Evolutionary conservation across 2,329 filamentous ascomycete genomes (phyloP).

Genomic region (Claviceps quebecensis): DNA sequence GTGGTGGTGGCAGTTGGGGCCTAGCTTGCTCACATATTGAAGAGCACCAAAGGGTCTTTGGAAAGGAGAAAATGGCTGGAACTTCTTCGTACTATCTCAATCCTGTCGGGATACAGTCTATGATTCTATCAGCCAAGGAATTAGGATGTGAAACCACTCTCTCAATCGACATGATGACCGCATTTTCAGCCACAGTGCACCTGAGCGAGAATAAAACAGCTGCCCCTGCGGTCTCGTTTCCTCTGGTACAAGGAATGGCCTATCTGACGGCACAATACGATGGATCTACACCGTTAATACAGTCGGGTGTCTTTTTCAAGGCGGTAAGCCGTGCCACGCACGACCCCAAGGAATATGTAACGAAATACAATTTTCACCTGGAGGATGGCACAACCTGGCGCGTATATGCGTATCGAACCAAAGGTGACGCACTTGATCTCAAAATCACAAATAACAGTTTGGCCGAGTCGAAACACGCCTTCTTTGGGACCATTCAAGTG

Average conservation of each 20-base stretch:
- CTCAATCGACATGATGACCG: conserved; percentile 38
- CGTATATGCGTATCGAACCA: conserved; percentile 55
- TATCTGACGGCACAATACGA: conserved; percentile 70
- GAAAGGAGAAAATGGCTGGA: conserved; percentile 38
- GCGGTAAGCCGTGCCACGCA: conserved; percentile 44
- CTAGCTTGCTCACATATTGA: conserved; percentile 66
- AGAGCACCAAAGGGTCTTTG: conserved; percentile 51
- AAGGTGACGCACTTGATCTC: conserved; percentile 50
- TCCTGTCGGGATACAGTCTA: conserved; percentile 66
- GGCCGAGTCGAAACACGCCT: conserved; percentile 51
- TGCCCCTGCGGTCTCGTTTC: conserved; percentile 55
- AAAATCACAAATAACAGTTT: conserved; percentile 50
- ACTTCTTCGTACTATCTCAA: conserved; percentile 64
- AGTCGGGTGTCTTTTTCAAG: conserved; percentile 61
- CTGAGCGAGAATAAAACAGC: conserved; percentile 41
- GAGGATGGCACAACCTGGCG: conserved; percentile 67
- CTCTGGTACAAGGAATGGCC: conserved; percentile 77
- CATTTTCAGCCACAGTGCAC: conserved; percentile 52
- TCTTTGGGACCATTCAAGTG: conserved; percentile 69
- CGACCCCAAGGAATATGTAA: conserved; percentile 48
- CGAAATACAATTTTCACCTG: conserved; percentile 62
- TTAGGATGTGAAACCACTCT: conserved; percentile 46
- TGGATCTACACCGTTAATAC: conserved; percentile 55
- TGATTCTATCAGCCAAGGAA: conserved; percentile 68
- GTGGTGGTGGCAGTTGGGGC: conserved; percentile 56